Percentiles rank a stretch among this genome's conserved stretches.
These are phyloP conservation scores for Salix purpurea DNA, from an alignment of 345 rosid species.

Conservation along the genomic window DNA sequence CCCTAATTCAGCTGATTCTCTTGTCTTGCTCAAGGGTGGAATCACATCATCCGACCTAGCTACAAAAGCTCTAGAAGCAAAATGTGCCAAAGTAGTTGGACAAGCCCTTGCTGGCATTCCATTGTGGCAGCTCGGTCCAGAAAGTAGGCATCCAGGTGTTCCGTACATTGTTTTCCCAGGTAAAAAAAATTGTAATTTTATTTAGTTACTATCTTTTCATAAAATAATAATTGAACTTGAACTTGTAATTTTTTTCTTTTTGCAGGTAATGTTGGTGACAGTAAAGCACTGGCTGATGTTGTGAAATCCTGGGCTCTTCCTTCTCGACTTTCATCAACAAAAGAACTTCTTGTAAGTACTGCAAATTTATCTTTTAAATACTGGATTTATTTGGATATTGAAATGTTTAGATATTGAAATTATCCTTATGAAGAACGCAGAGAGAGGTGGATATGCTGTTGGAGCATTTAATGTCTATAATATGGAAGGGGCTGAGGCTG, in stretches of 20 bases:
- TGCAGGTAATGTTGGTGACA: slow-evolving; percentile 84
- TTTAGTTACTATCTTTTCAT: too few species aligned
- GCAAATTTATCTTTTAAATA: background rate
- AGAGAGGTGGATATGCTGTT: slow-evolving; percentile 80
- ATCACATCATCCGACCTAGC: slow-evolving; percentile 98
- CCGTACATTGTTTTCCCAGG: too few species aligned
- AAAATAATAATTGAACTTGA: too few species aligned
- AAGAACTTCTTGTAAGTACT: slow-evolving; percentile 61
- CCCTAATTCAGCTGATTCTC: background rate
- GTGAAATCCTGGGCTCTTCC: slow-evolving; percentile 86
- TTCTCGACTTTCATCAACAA: slow-evolving; percentile 55
- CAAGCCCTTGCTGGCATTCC: slow-evolving; percentile 98
- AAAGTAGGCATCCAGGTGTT: too few species aligned
- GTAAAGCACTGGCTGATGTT: slow-evolving; percentile 70
- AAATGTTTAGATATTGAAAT: slow-evolving; percentile 22
- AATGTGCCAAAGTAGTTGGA: slow-evolving; percentile 79
- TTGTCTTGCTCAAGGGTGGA: slow-evolving; percentile 30
- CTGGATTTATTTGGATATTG: slow-evolving; percentile 10
- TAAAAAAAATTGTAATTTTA: too few species aligned
- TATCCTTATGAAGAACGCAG: slow-evolving; percentile 56
- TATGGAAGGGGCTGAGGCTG: slow-evolving; percentile 91
- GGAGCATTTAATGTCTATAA: slow-evolving; percentile 98
- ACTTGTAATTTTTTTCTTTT: background rate
- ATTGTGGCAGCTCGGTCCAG: slow-evolving; percentile 93
- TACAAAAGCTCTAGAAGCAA: slow-evolving; percentile 88